Percentiles rank a stretch among this genome's conserved stretches.
These are phyloP conservation scores for Fusarium sp. DNA, from an alignment of 2,329 filamentous ascomycete genomes.

Conservation along the genomic window DNA sequence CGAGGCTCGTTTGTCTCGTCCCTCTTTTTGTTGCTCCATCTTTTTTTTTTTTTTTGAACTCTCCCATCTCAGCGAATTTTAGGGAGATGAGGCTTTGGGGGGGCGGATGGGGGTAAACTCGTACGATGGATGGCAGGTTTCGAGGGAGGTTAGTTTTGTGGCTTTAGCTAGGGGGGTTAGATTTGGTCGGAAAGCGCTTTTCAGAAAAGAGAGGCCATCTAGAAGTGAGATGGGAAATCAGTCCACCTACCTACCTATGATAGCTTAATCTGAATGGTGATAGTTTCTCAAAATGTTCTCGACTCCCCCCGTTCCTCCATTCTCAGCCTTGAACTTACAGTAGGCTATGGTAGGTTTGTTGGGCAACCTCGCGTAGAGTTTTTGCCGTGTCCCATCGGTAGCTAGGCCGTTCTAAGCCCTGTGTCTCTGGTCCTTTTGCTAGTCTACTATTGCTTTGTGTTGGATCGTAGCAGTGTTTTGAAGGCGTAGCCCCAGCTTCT, in stretches of 20 bases:
- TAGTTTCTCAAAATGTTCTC: constrained; percentile 20
- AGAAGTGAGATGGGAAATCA: constrained; percentile 22
- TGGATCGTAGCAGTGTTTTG: neutral
- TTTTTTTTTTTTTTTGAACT: neutral
- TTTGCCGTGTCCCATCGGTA: neutral
- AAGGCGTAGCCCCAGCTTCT: constrained; percentile 1
- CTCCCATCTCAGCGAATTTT: neutral
- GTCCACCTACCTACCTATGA: constrained; percentile 16
- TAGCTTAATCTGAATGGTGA: constrained; percentile 41
- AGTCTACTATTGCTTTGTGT: neutral
- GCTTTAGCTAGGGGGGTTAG: constrained; percentile 16
- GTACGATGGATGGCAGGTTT: constrained; percentile 6
- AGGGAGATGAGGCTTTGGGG: constrained; percentile 1
- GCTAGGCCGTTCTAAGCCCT: neutral
- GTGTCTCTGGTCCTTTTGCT: constrained; percentile 5
- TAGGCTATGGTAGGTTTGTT: neutral
- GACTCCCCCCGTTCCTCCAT: neutral
- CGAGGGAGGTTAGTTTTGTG: constrained; percentile 11
- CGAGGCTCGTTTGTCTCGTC: neutral
- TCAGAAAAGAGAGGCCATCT: constrained; percentile 24
- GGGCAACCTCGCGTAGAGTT: constrained; percentile 6
- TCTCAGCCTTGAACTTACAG: neutral
- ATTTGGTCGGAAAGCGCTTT: constrained; percentile 21
- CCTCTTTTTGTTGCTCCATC: constrained; percentile 21
- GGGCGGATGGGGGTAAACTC: neutral